A percentile compares a stretch with the other conserved stretches of the same genome.
These are phyloP conservation scores for Lantana camara DNA, from an alignment of 257 asterid genomes.

Conservation along the genomic window DNA sequence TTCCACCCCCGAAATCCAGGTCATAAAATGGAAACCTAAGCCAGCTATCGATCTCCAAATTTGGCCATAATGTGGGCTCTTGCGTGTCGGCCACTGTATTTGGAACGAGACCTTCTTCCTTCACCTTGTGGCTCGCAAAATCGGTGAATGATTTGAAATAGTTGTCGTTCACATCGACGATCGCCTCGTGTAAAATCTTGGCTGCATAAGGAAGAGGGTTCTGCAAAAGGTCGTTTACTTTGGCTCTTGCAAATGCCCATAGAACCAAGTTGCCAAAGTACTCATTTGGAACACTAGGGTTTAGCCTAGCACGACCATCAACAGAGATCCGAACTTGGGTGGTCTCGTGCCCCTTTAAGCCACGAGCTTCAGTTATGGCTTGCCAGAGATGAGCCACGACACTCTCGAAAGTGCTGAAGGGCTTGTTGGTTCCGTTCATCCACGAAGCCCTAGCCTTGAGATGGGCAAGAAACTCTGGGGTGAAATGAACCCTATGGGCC, in stretches of 20 bases:
- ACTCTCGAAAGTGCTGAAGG: slow-evolving; percentile 76
- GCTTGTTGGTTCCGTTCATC: slow-evolving; percentile 37
- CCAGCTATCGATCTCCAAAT: slow-evolving; percentile 85
- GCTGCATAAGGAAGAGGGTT: slow-evolving; percentile 60
- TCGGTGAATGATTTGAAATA: slow-evolving; percentile 83
- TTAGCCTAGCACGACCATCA: slow-evolving; percentile 68
- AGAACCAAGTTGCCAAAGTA: slow-evolving; percentile 82
- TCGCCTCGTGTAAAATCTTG: slow-evolving; percentile 65
- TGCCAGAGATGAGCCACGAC: slow-evolving; percentile 85
- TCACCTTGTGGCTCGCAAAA: slow-evolving; percentile 53
- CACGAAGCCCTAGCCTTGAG: slow-evolving; percentile 69
- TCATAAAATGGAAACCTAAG: slow-evolving; percentile 81
- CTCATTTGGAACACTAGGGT: slow-evolving; percentile 59
- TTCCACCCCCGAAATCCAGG: slow-evolving; percentile 76
- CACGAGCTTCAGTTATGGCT: slow-evolving; percentile 68
- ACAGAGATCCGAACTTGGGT: slow-evolving; percentile 69
- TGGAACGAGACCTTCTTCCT: slow-evolving; percentile 56
- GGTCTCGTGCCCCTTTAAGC: slow-evolving; percentile 48
- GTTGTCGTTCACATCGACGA: slow-evolving; percentile 48
- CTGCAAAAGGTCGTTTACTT: slow-evolving; percentile 43
- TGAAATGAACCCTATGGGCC: slow-evolving; percentile 60
- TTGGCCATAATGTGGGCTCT: slow-evolving; percentile 64
- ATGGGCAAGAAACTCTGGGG: slow-evolving; percentile 52
- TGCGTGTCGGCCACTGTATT: slow-evolving; percentile 54
- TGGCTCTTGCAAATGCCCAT: slow-evolving; percentile 72